Percentiles rank a stretch among this genome's conserved stretches.
Conservation (phyloP, 31 red algal species). For the Endocladia muricata region DNA sequence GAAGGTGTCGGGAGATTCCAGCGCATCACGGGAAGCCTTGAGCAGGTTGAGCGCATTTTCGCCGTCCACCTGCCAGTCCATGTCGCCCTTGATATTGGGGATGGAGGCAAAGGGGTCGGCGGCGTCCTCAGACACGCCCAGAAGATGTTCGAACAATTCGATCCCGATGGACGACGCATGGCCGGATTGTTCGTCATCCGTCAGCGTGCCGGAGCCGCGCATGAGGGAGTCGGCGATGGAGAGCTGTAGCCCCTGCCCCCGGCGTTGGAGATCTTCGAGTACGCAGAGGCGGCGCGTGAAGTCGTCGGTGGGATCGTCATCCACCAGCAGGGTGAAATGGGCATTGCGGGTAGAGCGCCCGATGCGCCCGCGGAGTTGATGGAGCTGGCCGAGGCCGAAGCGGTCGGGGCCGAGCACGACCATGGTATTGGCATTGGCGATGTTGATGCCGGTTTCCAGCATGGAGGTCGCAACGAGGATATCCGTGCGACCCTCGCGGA, state of each 20-base stretch:
- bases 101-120: too few relatives aligned
- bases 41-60: too few relatives aligned
- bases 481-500: neutral
- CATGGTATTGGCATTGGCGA: conserved; percentile 5
- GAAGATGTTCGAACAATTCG: neutral
- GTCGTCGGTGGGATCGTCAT: neutral
- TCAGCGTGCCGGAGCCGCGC: neutral
- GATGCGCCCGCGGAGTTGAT: conserved; percentile 15
- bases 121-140: neutral
- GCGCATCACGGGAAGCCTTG: too few relatives aligned
- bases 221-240: neutral
- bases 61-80: too few relatives aligned
- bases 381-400: conserved; percentile 9
- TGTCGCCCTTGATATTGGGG: too few relatives aligned
- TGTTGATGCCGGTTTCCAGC: conserved; percentile 1
- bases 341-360: neutral
- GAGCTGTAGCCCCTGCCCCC: neutral
- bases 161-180: neutral
- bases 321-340: neutral
- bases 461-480: conserved; percentile 5
- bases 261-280: neutral
- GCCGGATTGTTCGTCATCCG: neutral
- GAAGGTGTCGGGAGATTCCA: too few relatives aligned
- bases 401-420: neutral
- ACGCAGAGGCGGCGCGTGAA: neutral